phyloP scores from a whole-genome alignment of 1,284 basidiomycete species.

The Pascua sp. region DNA sequence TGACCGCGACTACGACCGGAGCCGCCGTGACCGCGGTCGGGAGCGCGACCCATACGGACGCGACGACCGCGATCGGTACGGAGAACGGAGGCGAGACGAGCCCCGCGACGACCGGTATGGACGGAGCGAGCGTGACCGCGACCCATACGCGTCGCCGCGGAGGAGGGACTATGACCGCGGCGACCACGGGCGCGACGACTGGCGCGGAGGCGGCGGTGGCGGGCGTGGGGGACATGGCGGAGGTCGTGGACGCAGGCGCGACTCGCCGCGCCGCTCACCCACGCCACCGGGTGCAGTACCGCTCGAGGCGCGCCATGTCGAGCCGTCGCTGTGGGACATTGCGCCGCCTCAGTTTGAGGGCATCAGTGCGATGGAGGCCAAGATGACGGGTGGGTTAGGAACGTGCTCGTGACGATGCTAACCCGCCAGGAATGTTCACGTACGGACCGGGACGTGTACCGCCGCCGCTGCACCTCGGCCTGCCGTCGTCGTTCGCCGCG shows the following conservation, averaged over 20 bases:
- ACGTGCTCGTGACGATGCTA: slow-evolving; percentile 2
- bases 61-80: slow-evolving; percentile 14
- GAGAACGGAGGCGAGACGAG: slow-evolving; percentile 15
- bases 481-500: slow-evolving; percentile 28
- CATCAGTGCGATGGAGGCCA: slow-evolving; percentile 90
- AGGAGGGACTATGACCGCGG: no score
- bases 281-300: slow-evolving; percentile 82
- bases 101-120: slow-evolving; percentile 8
- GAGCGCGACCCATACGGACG: slow-evolving; percentile 13
- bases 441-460: slow-evolving; percentile 45
- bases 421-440: slow-evolving; percentile 41
- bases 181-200: neutral
- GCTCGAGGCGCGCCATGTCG: slow-evolving; percentile 77
- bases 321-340: slow-evolving; percentile 92
- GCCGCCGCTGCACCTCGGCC: slow-evolving; percentile 41
- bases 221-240: slow-evolving; percentile 39
- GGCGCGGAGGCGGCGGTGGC: slow-evolving; percentile 33
- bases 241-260: slow-evolving; percentile 53
- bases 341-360: slow-evolving; percentile 92
- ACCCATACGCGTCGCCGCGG: neutral
- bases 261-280: slow-evolving; percentile 67
- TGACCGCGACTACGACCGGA: slow-evolving; percentile 15
- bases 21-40: slow-evolving; percentile 7
- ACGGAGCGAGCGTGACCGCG: slow-evolving; percentile 9
- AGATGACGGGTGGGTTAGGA: slow-evolving; percentile 74